Conservation (phyloP, 768 basidiomycete genomes). For the Lactifluus subvellereus region DNA sequence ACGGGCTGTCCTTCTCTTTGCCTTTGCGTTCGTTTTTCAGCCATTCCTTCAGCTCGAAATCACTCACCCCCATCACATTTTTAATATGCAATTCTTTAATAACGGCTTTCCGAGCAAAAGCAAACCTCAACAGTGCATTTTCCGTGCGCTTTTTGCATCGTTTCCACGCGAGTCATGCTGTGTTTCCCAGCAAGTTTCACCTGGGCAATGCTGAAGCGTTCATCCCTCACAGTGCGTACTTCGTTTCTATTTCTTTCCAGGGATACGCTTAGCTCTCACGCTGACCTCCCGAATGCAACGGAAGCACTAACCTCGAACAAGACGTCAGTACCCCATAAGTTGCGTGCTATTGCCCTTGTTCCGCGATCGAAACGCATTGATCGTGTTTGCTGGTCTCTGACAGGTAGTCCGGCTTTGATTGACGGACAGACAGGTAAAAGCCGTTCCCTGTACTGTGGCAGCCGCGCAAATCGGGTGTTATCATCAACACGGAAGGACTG, state of each 20-base stretch:
- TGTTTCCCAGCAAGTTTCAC: background rate
- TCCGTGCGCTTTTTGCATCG: background rate
- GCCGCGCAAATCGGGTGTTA: background rate
- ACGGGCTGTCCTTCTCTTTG: background rate
- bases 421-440: background rate
- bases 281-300: background rate
- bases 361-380: background rate
- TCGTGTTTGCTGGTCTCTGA: background rate
- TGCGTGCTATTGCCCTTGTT: background rate
- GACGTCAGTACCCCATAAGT: background rate
- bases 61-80: background rate
- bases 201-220: background rate
- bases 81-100: background rate
- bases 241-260: too few species aligned
- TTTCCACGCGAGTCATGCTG: background rate
- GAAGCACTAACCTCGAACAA: background rate
- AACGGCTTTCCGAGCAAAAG: background rate
- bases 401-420: background rate
- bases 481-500: background rate
- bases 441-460: background rate
- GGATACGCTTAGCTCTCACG: background rate
- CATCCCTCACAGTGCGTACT: background rate
- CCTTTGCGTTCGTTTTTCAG: background rate
- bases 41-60: background rate
- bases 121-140: background rate